These are phyloP conservation scores for Aquilaria yunnanensis DNA, from an alignment of 345 rosid genomes.

Conservation along the genomic window DNA sequence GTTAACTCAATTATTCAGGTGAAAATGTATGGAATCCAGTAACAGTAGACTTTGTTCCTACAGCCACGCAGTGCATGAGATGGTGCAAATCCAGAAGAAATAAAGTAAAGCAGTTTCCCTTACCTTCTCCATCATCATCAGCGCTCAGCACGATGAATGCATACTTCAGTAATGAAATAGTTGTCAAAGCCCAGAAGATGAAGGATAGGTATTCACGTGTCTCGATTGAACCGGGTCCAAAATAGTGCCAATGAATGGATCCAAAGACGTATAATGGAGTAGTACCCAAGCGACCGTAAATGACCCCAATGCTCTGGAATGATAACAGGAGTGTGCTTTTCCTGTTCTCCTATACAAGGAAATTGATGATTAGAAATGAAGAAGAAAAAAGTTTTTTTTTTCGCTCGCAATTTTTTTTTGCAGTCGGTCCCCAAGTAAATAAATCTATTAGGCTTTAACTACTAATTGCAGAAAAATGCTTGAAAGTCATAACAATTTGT, in stretches of 20 bases:
- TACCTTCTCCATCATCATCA: constrained; percentile 63
- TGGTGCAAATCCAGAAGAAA: background rate
- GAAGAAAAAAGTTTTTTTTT: too few relatives aligned
- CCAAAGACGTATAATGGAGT: constrained; percentile 60
- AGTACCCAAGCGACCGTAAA: constrained; percentile 48
- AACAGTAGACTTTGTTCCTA: too few relatives aligned
- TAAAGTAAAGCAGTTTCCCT: constrained; percentile 1
- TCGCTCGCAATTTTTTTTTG: too few relatives aligned
- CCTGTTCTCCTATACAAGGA: constrained; percentile 31
- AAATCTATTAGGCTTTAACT: too few relatives aligned
- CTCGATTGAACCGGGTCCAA: constrained; percentile 26
- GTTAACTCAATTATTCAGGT: background rate
- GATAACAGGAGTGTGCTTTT: constrained; percentile 38
- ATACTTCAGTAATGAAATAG: constrained; percentile 47
- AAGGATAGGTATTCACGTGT: constrained; percentile 50
- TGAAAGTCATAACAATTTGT: too few relatives aligned
- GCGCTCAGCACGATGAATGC: constrained; percentile 45
- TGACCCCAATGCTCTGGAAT: constrained; percentile 53
- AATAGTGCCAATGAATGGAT: constrained; percentile 24
- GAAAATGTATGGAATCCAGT: too few relatives aligned
- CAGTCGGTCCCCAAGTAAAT: too few relatives aligned
- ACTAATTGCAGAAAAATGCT: too few relatives aligned
- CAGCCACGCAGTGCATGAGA: too few relatives aligned
- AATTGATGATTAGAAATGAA: too few relatives aligned
- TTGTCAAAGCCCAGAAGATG: constrained; percentile 56